Base-by-base conservation (phyloP, 441 rosid genomes). In the Aleurites moluccanus region DNA sequence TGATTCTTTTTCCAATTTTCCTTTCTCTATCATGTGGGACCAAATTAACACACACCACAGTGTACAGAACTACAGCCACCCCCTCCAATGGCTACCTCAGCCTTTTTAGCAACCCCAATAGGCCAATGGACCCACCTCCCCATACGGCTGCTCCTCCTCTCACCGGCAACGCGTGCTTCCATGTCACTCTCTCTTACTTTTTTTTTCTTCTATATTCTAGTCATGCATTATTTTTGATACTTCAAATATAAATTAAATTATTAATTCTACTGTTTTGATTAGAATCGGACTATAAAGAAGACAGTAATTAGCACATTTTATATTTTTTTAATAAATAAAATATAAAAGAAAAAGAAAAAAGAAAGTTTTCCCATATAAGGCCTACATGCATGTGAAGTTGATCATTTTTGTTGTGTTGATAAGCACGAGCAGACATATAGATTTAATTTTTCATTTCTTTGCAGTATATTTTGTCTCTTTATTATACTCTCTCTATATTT, bases 101-200 rank as follows among this genome's bases (percentile, higher is more conserved):
- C 76, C 82, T 80, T 81, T 79, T 78, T 83, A 64, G 78, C 75
- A 62, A 47, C 61, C 81, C 73, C 75, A 20, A 47, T 11, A 88
- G 91, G 83, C 96, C 94, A 20, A 47, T 11, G 89, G 91, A 85
- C 96, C 94, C 97, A 90, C 89, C 85, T 82, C 84, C 85, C 93
- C 83, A 88, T 87, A 80, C 88, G 88, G 85, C 82, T 92, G 97
- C 96, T 38, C 84, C 92, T 86, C 81, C 81, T 80, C 81, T 76
- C 73, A 73, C 96, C 91, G 93, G 94, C 98, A 90, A 90, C 89
- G 92, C 96, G 93, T 93, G 96, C 94, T 82, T 73, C 83, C 80
- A 73, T 82, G 86, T 86, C 92, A 83, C 79, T 74, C 85, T 88
- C 81, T 40, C 69, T n/a, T 61, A 67, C 45, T 63, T 74, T 50